Percentiles rank a stretch among this genome's conserved stretches.
Conservation (phyloP, 495 filamentous ascomycete species). For the Penicillium manginii region DNA sequence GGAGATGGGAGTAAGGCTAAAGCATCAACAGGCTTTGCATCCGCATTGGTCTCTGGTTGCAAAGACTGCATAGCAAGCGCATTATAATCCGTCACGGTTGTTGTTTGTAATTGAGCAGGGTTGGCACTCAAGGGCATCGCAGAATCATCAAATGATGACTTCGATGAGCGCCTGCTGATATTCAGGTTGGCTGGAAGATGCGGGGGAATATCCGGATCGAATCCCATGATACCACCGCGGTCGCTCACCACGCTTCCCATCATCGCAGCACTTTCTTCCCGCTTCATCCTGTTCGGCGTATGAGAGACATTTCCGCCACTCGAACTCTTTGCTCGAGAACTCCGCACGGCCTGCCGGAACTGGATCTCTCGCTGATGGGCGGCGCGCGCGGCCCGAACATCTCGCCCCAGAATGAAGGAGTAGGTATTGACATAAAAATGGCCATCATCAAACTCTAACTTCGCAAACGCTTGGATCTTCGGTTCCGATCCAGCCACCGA, state of each 20-base stretch:
- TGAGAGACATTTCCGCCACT: conserved; percentile 51
- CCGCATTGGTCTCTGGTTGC: conserved; percentile 37
- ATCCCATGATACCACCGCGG: conserved; percentile 61
- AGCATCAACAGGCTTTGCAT: conserved; percentile 45
- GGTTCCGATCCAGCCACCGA: conserved; percentile 52
- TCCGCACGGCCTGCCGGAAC: conserved; percentile 45
- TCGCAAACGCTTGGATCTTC: conserved; percentile 66
- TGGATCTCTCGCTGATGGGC: conserved; percentile 53
- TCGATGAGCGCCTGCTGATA: conserved; percentile 50
- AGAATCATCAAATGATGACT: conserved; percentile 45
- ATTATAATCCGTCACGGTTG: conserved; percentile 46
- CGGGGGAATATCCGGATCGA: conserved; percentile 53
- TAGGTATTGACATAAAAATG: conserved; percentile 75
- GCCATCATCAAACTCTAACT: conserved; percentile 71
- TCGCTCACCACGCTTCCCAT: conserved; percentile 60
- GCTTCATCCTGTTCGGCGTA: conserved; percentile 50
- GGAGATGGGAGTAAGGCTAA: conserved; percentile 50
- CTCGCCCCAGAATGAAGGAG: conserved; percentile 66
- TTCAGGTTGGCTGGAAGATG: conserved; percentile 47
- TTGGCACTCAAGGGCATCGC: conserved; percentile 45
- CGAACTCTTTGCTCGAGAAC: conserved; percentile 49
- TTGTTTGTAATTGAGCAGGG: conserved; percentile 46
- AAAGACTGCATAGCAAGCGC: conserved; percentile 51
- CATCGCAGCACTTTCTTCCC: conserved; percentile 48
- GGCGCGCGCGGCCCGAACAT: conserved; percentile 58